A percentile compares a stretch with the other conserved stretches of the same genome.
phyloP scores from a whole-genome alignment of 2,329 filamentous ascomycete genomes.

The Fusarium napiforme region DNA sequence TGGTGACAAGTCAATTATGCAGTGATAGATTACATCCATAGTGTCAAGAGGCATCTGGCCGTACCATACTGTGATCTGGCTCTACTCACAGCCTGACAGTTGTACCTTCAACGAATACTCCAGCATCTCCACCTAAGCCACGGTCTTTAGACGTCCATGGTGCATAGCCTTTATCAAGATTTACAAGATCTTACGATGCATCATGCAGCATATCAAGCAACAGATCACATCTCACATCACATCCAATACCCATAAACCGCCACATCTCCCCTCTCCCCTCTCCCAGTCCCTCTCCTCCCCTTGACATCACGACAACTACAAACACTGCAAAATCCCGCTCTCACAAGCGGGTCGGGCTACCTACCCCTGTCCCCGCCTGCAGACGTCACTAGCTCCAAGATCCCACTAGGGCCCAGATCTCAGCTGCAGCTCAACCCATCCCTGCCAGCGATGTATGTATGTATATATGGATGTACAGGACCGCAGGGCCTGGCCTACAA shows the following conservation, averaged over 20 bases:
- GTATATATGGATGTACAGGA: not conserved
- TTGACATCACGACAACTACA: not conserved
- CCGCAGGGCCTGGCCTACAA: not conserved
- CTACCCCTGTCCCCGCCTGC: conserved; percentile 1
- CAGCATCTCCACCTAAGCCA: not conserved
- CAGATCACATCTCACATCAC: not conserved
- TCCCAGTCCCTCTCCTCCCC: not conserved
- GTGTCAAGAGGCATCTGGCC: not conserved
- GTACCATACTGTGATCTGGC: not conserved
- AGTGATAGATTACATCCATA: not conserved
- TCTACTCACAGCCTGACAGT: not conserved
- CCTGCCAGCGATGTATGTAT: not conserved
- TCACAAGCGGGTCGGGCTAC: not conserved
- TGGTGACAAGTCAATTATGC: not conserved
- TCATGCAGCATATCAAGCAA: not conserved
- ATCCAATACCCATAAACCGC: not conserved
- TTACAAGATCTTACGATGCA: not conserved
- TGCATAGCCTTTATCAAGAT: not conserved
- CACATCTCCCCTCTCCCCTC: not conserved
- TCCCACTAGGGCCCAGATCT: conserved; percentile 5
- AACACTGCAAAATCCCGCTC: conserved; percentile 1
- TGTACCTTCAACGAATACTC: not conserved
- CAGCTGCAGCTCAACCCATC: not conserved
- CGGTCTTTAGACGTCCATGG: no score
- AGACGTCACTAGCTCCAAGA: conserved; percentile 17